These are phyloP conservation scores for Karstenula rhodostoma DNA, from an alignment of 2,329 filamentous ascomycete species.

Conservation along the genomic window DNA sequence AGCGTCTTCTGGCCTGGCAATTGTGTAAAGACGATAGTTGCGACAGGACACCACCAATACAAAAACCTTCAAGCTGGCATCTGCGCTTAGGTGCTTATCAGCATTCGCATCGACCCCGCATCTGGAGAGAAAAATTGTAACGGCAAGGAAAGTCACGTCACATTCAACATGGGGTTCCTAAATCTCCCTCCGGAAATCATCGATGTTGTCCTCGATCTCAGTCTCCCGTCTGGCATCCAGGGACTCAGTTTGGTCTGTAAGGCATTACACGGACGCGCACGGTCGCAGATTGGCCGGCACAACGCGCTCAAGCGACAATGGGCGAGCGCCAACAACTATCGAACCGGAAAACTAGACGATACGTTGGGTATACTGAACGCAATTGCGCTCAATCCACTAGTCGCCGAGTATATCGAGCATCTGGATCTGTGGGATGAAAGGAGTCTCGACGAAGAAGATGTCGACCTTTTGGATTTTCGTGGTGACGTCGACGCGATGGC, in stretches of 20 bases:
- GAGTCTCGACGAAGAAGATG: conserved; percentile 5
- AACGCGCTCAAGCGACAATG: conserved; percentile 37
- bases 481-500: conserved; percentile 29
- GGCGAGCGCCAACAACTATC: conserved; percentile 30
- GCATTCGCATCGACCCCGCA: background rate
- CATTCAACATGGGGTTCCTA: conserved; percentile 38
- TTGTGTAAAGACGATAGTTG: background rate
- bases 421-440: conserved; percentile 38
- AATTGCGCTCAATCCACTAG: conserved; percentile 36
- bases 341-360: conserved; percentile 24
- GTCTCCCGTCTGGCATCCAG: conserved; percentile 38
- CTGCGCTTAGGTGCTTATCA: background rate
- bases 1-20: background rate
- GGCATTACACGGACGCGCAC: conserved; percentile 35
- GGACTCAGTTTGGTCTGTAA: conserved; percentile 42
- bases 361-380: conserved; percentile 35
- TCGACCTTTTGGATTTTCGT: conserved; percentile 25
- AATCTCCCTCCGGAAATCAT: conserved; percentile 45
- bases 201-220: conserved; percentile 39
- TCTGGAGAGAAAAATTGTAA: background rate
- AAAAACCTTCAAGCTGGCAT: background rate
- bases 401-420: conserved; percentile 40
- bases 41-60: background rate
- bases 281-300: conserved; percentile 37
- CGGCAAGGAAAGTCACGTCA: background rate